Evolutionary conservation across 306 rosid genomes (phyloP), one percentile per base, ranked within the genome.

Genomic region (Trifolium fragiferum): DNA sequence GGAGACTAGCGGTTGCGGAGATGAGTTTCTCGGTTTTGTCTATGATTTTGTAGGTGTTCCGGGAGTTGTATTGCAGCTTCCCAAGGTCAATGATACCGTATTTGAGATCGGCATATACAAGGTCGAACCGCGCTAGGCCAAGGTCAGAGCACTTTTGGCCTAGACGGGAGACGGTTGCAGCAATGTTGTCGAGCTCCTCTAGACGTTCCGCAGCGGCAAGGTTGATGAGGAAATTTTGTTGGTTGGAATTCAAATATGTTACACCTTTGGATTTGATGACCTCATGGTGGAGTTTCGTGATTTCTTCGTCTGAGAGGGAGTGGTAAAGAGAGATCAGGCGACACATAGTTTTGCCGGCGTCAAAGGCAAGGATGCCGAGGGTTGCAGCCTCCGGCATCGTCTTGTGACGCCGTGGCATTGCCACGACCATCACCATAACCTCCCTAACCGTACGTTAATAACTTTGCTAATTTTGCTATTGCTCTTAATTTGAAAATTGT

Each of bases 361-460:
- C 90, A 32, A 89, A 91, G 30, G 90, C 72, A n/a, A 85, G 89
- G 59, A 91, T 87, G 0, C 84, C 88, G 5, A 91, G 83, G 6
- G 87, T 64, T 0, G 47, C 16, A 0, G 27, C 43, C 20, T 25
- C 23, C n/a, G 76, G 37, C 54, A 50, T 2, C 10, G 73, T 5
- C 50, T 82, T 88, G 68, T 72, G 68, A 60, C 73, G 83, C 69
- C 80, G 43, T 30, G 83, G 23, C 82, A 71, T 77, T 30, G 76
- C 74, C 21, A 80, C 85, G n/a, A 72, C 86, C 92, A 85, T 88
- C 33, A 71, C 74, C 46, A 53, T 18, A 13, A 11, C 13, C 55
- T 43, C 37, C 12, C 33, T 33, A 53, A 19, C 63, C 27, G 35
- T 35, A 38, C 21, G 32, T n/a, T 15, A 54, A 4, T 54, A 10